Base-by-base conservation (phyloP, 352 stramenopile species). In the Phytopythium vexans region DNA sequence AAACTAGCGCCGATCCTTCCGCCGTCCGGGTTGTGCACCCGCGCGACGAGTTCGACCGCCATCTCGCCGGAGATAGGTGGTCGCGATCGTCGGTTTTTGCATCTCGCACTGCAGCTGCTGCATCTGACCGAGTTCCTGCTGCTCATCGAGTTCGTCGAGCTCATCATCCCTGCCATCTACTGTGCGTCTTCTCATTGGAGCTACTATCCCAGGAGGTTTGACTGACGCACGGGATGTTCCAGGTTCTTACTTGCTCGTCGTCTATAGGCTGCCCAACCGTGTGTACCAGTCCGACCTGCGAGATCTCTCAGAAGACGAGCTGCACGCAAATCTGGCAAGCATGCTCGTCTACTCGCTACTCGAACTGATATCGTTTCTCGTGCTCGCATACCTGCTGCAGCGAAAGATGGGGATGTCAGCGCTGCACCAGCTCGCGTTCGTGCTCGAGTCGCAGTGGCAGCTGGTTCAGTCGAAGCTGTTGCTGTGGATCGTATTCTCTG, bases 41-140 rank as follows among this genome's bases (percentile, higher is more conserved):
- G 35, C n/a, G 21, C 21, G 21, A 27, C 21, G 21, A 27, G 21
- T 27, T 27, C 21, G 21, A 27, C 21, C 21, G 21, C 21, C 21
- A 27, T 27, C 21, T 27, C 21, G 21, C 21, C 21, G 21, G 21
- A 27, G 21, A 27, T 27, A 27, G 2, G 21, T 27, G 21, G 21
- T 27, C 21, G 21, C 21, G 21, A 27, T 27, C 21, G 21, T 27
- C 8, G 41, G 5, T 5, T 68, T 11, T 42, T 68, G 3, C 56
- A 54, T 11, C 58, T 66, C 10, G 36, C 55, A 0, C 41, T 66
- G 0, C 52, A 62, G 44, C 35, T 77, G 15, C 57, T 79, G 3
- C 66, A 76, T 33, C 33, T 77, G 14, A 70, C 61, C 3, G 72
- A 79, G 49, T 79, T 71, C 14, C 38, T 79, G 39, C 48, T 79